A percentile compares a stretch with the other conserved stretches of the same genome.
phyloP scores from a whole-genome alignment of 352 stramenopile genomes.

The Pythium angustatum region DNA sequence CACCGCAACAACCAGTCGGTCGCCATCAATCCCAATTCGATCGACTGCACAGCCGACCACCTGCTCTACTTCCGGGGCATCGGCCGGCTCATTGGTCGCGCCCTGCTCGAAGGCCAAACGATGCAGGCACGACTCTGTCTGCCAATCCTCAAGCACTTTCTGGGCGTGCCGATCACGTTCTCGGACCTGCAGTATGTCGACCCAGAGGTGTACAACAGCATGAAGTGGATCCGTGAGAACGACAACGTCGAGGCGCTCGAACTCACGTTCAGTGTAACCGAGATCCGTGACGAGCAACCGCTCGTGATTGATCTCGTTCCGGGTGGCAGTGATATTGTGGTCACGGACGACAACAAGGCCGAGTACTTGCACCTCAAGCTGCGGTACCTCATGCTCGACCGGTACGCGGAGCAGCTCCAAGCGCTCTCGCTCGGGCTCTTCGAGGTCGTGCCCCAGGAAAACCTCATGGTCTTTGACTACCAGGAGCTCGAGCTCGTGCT shows the following conservation, averaged over 20 bases:
- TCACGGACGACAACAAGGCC: conserved; percentile 95
- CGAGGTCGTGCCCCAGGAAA: conserved; percentile 95
- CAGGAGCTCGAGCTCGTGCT: conserved; percentile 93
- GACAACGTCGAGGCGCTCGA: conserved; percentile 66
- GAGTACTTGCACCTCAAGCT: conserved; percentile 94
- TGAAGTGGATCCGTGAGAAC: conserved; percentile 71
- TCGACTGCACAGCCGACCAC: conserved; percentile 70
- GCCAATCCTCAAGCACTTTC: conserved; percentile 78
- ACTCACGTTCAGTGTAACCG: conserved; percentile 74
- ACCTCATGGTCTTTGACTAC: conserved; percentile 98
- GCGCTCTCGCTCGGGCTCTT: conserved; percentile 92
- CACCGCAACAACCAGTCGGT: conserved; percentile 70
- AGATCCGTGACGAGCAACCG: conserved; percentile 59
- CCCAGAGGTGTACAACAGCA: conserved; percentile 75
- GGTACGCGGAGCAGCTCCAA: conserved; percentile 91
- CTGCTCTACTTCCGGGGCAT: conserved; percentile 89
- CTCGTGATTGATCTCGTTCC: conserved; percentile 66
- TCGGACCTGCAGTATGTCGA: conserved; percentile 83
- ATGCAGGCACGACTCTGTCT: conserved; percentile 73
- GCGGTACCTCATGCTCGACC: conserved; percentile 95
- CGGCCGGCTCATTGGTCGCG: conserved; percentile 63
- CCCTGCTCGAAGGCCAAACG: conserved; percentile 72
- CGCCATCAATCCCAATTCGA: conserved; percentile 75
- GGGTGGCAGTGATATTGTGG: conserved; percentile 54
- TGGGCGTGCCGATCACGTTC: conserved; percentile 81